A percentile compares a stretch with the other conserved stretches of the same genome.
Evolutionary conservation across 257 asterid species (phyloP).

Genomic region (Leonotis leonurus): DNA sequence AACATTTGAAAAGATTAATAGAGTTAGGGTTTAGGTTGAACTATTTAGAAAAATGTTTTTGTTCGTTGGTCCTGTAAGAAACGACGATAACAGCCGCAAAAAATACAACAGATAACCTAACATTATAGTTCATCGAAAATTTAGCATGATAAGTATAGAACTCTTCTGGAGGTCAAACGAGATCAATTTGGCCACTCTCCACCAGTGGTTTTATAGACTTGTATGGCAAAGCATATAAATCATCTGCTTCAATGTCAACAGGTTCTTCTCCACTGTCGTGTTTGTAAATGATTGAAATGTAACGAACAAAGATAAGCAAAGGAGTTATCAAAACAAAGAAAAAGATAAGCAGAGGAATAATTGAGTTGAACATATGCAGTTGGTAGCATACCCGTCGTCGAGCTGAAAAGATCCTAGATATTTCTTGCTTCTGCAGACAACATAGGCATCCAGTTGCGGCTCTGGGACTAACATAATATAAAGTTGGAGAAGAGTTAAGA

Average conservation of each 20-base stretch:
- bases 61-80: too few relatives aligned
- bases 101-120: too few relatives aligned
- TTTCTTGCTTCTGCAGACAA: slow-evolving; percentile 79
- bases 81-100: too few relatives aligned
- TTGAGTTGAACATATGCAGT: not conserved
- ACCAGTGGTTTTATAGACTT: slow-evolving; percentile 79
- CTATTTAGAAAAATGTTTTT: too few relatives aligned
- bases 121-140: too few relatives aligned
- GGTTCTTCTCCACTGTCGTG: slow-evolving; percentile 64
- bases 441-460: slow-evolving; percentile 65
- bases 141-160: too few relatives aligned
- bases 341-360: not conserved
- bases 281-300: slow-evolving; percentile 5
- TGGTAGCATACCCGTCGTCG: slow-evolving; percentile 54
- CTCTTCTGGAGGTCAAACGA: too few relatives aligned
- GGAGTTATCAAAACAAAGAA: too few relatives aligned
- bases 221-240: slow-evolving; percentile 73
- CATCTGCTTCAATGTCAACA: slow-evolving; percentile 71
- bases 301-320: slow-evolving; percentile 6
- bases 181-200: slow-evolving; percentile 74
- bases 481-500: not conserved
- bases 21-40: too few relatives aligned
- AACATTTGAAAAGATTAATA: too few relatives aligned
- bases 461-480: slow-evolving; percentile 47
- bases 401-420: slow-evolving; percentile 74